Conservation (phyloP, 805 yeast species). For the Lipomyces kockii region DNA sequence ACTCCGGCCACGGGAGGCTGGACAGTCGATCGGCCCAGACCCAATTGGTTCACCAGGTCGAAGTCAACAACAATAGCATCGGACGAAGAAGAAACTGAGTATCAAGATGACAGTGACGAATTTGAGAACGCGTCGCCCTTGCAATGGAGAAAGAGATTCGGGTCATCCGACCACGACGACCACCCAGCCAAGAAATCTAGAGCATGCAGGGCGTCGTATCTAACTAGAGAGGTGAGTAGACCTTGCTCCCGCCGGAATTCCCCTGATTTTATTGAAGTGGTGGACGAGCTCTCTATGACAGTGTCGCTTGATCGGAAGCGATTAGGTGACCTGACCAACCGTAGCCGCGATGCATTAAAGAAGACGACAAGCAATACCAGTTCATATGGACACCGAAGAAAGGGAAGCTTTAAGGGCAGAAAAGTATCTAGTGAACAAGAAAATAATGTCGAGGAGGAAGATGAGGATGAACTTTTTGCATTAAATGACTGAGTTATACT, state of each 20-base stretch:
- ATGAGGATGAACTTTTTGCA: conserved; percentile 20
- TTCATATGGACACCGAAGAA: background rate
- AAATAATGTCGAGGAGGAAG: background rate
- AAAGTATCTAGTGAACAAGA: background rate
- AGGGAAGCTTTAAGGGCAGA: background rate
- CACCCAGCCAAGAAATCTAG: background rate
- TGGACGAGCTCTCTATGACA: conserved; percentile 1
- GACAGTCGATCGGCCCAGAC: background rate
- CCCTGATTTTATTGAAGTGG: background rate
- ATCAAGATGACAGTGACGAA: background rate
- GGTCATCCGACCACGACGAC: background rate
- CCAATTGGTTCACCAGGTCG: background rate
- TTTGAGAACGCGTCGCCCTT: conserved; percentile 16
- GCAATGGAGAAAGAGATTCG: conserved; percentile 3
- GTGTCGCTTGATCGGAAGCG: background rate
- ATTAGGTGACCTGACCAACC: background rate
- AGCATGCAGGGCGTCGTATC: background rate
- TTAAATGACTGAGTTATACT: conserved; percentile 6
- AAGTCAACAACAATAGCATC: background rate
- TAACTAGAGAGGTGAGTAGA: background rate
- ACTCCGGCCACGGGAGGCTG: conserved; percentile 20
- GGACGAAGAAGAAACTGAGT: background rate
- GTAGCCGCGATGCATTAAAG: background rate
- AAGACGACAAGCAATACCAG: background rate
- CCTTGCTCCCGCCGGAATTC: background rate